Conservation (phyloP, 768 basidiomycete species). For the Pseudohyphozyma bogoriensis region DNA sequence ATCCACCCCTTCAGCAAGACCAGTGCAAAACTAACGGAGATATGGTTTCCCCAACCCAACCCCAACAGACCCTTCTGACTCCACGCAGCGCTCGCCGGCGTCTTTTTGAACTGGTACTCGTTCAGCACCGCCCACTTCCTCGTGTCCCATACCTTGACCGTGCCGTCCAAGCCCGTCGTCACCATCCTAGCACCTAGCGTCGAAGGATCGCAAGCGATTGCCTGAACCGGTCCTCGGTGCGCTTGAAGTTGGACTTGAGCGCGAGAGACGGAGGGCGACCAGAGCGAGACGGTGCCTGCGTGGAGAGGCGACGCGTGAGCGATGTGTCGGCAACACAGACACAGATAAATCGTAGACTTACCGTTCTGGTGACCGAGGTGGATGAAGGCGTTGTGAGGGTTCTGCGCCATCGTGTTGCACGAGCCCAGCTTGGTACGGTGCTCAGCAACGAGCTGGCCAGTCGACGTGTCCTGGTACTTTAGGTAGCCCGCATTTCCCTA, state of each 20-base stretch:
- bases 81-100: slow-evolving; percentile 53
- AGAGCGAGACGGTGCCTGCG: slow-evolving; percentile 65
- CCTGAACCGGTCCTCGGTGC: slow-evolving; percentile 75
- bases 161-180: slow-evolving; percentile 75
- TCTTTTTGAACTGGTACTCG: slow-evolving; percentile 52
- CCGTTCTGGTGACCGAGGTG: slow-evolving; percentile 93
- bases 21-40: slow-evolving; percentile 59
- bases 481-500: slow-evolving; percentile 79
- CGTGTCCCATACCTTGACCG: slow-evolving; percentile 92
- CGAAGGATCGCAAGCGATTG: slow-evolving; percentile 73
- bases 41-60: slow-evolving; percentile 68
- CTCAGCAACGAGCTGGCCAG: slow-evolving; percentile 71
- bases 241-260: slow-evolving; percentile 86
- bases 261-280: slow-evolving; percentile 89
- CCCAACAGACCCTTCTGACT: slow-evolving; percentile 74
- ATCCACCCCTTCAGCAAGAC: no score
- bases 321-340: no score
- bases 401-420: slow-evolving; percentile 77
- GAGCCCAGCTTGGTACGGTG: slow-evolving; percentile 84
- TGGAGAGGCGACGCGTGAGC: neutral
- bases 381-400: slow-evolving; percentile 83
- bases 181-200: slow-evolving; percentile 82
- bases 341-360: neutral
- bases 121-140: slow-evolving; percentile 88
- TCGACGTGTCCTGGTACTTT: slow-evolving; percentile 95